These are phyloP conservation scores for Aureobasidium leucospermi DNA, from an alignment of 2,329 filamentous ascomycete species.

Conservation along the genomic window DNA sequence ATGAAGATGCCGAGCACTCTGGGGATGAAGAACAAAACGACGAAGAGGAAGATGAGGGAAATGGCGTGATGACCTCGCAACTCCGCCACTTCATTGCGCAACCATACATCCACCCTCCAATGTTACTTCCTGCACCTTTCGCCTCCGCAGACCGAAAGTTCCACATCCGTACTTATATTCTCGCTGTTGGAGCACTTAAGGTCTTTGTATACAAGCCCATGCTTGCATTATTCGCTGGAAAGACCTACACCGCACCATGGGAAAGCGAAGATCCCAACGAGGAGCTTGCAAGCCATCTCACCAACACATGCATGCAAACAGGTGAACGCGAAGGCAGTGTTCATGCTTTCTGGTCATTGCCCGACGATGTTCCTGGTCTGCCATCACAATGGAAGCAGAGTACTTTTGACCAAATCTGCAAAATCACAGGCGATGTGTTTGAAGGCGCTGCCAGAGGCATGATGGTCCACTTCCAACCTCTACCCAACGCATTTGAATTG, in stretches of 20 bases:
- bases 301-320: constrained; percentile 85
- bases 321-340: constrained; percentile 57
- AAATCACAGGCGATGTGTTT: constrained; percentile 68
- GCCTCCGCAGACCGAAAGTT: constrained; percentile 65
- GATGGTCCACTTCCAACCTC: constrained; percentile 83
- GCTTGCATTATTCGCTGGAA: constrained; percentile 84
- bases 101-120: constrained; percentile 84
- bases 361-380: constrained; percentile 26
- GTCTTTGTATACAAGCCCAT: constrained; percentile 85
- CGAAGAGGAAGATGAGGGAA: constrained; percentile 30
- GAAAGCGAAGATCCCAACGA: constrained; percentile 28
- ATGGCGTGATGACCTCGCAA: constrained; percentile 73
- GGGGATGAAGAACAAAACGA: constrained; percentile 25
- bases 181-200: constrained; percentile 68
- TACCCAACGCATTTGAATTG: constrained; percentile 83
- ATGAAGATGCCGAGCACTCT: constrained; percentile 29
- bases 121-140: constrained; percentile 53
- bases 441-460: constrained; percentile 78
- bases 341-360: constrained; percentile 65
- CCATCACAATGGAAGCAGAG: constrained; percentile 43
- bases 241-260: constrained; percentile 62
- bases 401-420: constrained; percentile 69
- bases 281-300: constrained; percentile 71
- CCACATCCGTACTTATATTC: constrained; percentile 86
- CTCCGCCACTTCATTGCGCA: constrained; percentile 94